phyloP scores from a whole-genome alignment of 768 basidiomycete species.

The Cystoderma amianthinum region DNA sequence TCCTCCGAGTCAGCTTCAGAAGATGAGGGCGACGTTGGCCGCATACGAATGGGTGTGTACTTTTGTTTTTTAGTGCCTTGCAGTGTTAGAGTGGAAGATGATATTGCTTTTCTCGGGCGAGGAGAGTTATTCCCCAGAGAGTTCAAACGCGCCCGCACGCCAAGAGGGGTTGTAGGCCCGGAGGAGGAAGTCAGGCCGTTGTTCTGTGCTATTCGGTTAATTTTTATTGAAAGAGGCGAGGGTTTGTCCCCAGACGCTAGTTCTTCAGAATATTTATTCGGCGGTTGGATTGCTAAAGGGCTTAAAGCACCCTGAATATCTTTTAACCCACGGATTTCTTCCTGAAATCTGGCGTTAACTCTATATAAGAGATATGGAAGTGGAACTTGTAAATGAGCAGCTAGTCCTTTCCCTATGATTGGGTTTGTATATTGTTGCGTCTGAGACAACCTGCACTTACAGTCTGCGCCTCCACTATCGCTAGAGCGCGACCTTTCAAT shows the following conservation, averaged over 20 bases:
- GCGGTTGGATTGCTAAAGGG: constrained; percentile 32
- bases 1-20: constrained; percentile 51
- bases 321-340: constrained; percentile 75
- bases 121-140: constrained; percentile 54
- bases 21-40: constrained; percentile 46
- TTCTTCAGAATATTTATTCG: constrained; percentile 21
- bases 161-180: constrained; percentile 47
- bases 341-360: constrained; percentile 78
- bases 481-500: constrained; percentile 71
- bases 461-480: constrained; percentile 72
- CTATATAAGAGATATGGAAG: constrained; percentile 81
- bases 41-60: constrained; percentile 29
- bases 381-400: constrained; percentile 73
- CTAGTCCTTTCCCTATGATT: constrained; percentile 72
- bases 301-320: constrained; percentile 60
- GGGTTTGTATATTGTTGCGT: neutral
- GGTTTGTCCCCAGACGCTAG: constrained; percentile 15
- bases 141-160: constrained; percentile 65
- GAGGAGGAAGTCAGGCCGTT: constrained; percentile 31
- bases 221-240: constrained; percentile 18
- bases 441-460: constrained; percentile 34
- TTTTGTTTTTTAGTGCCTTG: constrained; percentile 40
- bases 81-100: constrained; percentile 69
- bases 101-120: constrained; percentile 47
- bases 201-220: constrained; percentile 25